Evolutionary conservation across 179 eudicot species (phyloP), one percentile per base, ranked within the genome.

Genomic region (Carnegiea gigantea): DNA sequence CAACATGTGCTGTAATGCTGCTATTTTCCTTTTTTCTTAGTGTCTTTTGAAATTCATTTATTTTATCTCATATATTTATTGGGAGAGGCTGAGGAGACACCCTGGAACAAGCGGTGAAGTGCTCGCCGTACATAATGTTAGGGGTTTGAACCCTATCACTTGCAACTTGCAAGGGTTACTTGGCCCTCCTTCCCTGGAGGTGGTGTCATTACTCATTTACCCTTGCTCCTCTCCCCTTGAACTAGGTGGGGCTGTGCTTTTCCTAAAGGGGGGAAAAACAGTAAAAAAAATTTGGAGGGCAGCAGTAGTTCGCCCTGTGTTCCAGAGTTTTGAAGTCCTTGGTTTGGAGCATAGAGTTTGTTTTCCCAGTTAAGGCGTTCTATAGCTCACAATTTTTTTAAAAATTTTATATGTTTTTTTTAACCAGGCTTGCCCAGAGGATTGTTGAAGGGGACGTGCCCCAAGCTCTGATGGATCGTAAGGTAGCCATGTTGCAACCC

Each of bases 391-490:
- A 23, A 17, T 75, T 54, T 20, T 48, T 46, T 10, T 28, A 28
- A 28, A n/a, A 30, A 30, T 73, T 30, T 40, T 40, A 2, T 33
- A 33, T 33, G 36, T 40, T 40, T 40, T 40, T 40, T 40, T 0
- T 5, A 40, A 51, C 30, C 91, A 95, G 98, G 92, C 98, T 95
- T 87, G 98, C 99, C 75, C 99, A 95, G 85, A 92, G 99, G 85
- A 95, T 95, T 82, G 98, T 94, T 57, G 90, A 92, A 82, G 98
- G 99, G 71, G 99, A 95, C 86, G 99, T 95, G 64, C 99, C 99
- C 87, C 97, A 93, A 86, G 98, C 98, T 49, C 88, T 95, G 84
- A 92, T 91, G 97, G 92, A 92, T 82, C 90, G 97, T 30, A 93
- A 85, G 94, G 99, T 93, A 82, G 14, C n/a, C 36, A 72, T 26